Conservation (phyloP, 148 eudicot genomes). For the Pharnaceum exiguum region DNA sequence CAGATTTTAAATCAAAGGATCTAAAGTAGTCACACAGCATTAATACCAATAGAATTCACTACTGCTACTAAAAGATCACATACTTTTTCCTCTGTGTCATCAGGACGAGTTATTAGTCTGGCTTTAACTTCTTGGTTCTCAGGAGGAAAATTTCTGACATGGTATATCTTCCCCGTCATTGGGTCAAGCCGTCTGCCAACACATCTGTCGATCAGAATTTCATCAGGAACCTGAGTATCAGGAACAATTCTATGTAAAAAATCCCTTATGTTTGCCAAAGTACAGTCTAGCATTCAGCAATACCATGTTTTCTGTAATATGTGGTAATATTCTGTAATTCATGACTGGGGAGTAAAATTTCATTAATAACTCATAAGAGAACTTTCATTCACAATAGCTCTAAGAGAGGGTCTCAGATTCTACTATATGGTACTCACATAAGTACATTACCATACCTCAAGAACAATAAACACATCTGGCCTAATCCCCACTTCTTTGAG, state of each 20-base stretch:
- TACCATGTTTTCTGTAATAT: no score
- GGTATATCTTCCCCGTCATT: slow-evolving; percentile 84
- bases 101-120: slow-evolving; percentile 84
- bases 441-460: slow-evolving; percentile 89
- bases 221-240: slow-evolving; percentile 86
- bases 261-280: neutral
- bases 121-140: slow-evolving; percentile 71
- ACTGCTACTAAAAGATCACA: neutral
- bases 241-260: slow-evolving; percentile 21
- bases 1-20: no score
- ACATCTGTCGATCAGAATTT: slow-evolving; percentile 83
- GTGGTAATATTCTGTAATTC: no score
- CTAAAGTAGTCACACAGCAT: no score
- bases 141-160: slow-evolving; percentile 70
- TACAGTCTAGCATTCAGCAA: neutral
- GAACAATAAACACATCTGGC: slow-evolving; percentile 74
- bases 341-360: no score
- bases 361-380: no score
- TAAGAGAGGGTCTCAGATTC: no score
- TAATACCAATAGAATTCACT: no score
- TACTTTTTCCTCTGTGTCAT: slow-evolving; percentile 91
- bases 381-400: no score
- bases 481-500: slow-evolving; percentile 68
- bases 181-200: slow-evolving; percentile 96
- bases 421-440: no score